A percentile compares a stretch with the other conserved stretches of the same genome.
Conservation (phyloP, 2,329 filamentous ascomycete genomes). For the Fusarium sp. region DNA sequence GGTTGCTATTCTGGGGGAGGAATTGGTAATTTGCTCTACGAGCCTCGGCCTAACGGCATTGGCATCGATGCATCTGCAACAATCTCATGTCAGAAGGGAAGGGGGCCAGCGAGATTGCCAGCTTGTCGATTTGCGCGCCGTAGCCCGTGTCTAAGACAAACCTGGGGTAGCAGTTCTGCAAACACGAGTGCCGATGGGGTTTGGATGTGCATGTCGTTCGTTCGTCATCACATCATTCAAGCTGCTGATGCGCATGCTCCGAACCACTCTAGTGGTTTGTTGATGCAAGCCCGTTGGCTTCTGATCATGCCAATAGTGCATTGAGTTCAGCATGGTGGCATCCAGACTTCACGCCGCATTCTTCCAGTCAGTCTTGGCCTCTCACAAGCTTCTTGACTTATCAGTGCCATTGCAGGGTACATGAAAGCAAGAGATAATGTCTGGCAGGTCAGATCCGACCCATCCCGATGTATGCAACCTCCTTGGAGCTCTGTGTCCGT, state of each 20-base stretch:
- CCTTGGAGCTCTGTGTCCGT: neutral
- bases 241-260: conserved; percentile 4
- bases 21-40: neutral
- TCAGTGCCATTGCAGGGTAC: neutral
- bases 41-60: conserved; percentile 30
- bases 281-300: conserved; percentile 27
- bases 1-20: conserved; percentile 4
- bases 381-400: conserved; percentile 2
- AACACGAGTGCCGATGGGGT: conserved; percentile 1
- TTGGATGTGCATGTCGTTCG: neutral
- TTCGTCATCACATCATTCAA: conserved; percentile 3
- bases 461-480: neutral
- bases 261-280: neutral
- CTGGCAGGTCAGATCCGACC: neutral
- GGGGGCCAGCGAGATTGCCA: neutral
- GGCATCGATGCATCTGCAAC: conserved; percentile 4
- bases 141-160: conserved; percentile 18
- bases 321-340: neutral
- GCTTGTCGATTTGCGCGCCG: conserved; percentile 12
- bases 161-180: conserved; percentile 22
- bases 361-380: neutral
- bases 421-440: neutral
- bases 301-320: neutral
- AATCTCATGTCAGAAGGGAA: neutral
- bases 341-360: neutral